Percentiles rank a stretch among this genome's conserved stretches.
Conservation (phyloP, 2,329 filamentous ascomycete genomes). For the Alternaria ventricosa region DNA sequence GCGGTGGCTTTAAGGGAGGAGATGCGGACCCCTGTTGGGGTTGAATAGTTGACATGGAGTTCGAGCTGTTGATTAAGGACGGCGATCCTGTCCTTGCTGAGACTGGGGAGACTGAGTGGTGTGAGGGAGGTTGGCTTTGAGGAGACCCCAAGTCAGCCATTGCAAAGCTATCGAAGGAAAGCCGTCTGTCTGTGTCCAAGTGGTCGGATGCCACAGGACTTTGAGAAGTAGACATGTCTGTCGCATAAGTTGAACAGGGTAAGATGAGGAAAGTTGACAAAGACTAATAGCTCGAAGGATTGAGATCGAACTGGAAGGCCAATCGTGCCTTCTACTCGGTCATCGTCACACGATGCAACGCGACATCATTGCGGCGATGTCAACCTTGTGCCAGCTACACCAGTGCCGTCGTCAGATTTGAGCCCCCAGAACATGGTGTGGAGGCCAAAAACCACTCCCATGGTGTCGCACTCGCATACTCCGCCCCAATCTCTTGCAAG, state of each 20-base stretch:
- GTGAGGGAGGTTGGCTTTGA: background rate
- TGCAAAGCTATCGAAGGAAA: background rate
- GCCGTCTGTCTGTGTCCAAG: accelerated
- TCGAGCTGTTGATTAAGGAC: background rate
- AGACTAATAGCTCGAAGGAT: background rate
- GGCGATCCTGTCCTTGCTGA: background rate
- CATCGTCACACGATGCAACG: background rate
- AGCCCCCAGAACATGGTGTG: background rate
- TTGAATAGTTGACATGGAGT: background rate
- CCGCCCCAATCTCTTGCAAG: background rate
- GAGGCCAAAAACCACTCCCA: background rate
- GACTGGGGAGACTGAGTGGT: background rate
- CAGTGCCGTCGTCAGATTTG: background rate
- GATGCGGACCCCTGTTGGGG: background rate
- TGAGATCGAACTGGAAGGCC: too few species aligned
- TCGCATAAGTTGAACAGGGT: background rate
- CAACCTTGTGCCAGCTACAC: accelerated
- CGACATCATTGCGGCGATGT: background rate
- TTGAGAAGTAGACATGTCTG: background rate
- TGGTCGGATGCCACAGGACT: accelerated
- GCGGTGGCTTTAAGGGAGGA: background rate
- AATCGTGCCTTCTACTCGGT: background rate
- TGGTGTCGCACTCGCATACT: background rate
- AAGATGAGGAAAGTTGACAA: background rate
- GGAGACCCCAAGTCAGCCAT: background rate